phyloP scores from a whole-genome alignment of 495 filamentous ascomycete genomes.

The Hypoxylon intermedium region DNA sequence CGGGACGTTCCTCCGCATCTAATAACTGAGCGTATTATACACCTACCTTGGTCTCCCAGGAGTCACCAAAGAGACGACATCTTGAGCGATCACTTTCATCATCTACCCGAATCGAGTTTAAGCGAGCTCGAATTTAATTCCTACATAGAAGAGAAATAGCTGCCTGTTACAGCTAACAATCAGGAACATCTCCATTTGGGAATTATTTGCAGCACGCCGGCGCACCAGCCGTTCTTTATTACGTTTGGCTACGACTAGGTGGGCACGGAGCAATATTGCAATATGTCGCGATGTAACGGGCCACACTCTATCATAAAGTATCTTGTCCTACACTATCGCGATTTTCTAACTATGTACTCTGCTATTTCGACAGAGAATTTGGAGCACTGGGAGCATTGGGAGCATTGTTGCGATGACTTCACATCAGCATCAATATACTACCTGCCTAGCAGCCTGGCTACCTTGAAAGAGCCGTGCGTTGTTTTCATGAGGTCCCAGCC shows the following conservation, averaged over 20 bases:
- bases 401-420: slow-evolving; percentile 24
- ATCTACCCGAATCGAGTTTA: slow-evolving; percentile 16
- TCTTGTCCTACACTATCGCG: slow-evolving; percentile 4
- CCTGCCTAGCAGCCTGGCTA: neutral
- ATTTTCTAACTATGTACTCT: too few species aligned
- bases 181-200: slow-evolving; percentile 9
- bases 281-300: slow-evolving; percentile 33
- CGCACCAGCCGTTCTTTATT: slow-evolving; percentile 23
- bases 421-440: slow-evolving; percentile 15
- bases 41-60: too few species aligned
- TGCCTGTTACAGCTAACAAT: slow-evolving; percentile 19
- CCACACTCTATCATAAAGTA: neutral
- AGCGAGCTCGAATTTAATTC: slow-evolving; percentile 11
- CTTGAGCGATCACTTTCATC: slow-evolving; percentile 21
- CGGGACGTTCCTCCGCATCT: slow-evolving; percentile 26
- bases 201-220: slow-evolving; percentile 14
- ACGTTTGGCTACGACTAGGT: slow-evolving; percentile 25
- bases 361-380: too few species aligned
- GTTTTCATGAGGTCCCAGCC: slow-evolving; percentile 29
- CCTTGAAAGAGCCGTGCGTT: slow-evolving; percentile 17
- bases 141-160: neutral
- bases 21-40: slow-evolving; percentile 8
- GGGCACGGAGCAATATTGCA: slow-evolving; percentile 30
- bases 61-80: slow-evolving; percentile 15
- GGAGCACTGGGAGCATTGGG: slow-evolving; percentile 2